phyloP scores from a whole-genome alignment of 164 flowering plant species.

The Tetracentron sinense region DNA sequence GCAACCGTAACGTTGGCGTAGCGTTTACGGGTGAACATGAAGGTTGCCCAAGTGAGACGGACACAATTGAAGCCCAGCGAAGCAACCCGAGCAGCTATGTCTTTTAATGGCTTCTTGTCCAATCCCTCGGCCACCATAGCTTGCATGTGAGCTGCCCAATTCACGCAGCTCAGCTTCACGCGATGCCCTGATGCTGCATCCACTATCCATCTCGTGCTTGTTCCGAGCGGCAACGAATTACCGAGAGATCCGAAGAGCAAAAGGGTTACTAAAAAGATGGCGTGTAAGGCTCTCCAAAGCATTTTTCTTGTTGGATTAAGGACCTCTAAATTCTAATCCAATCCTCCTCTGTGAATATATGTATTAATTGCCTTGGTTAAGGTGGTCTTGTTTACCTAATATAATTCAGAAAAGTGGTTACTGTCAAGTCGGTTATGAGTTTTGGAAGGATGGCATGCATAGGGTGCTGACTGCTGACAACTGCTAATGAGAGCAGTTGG shows the following conservation, averaged over 20 bases:
- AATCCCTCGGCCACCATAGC: constrained; percentile 48
- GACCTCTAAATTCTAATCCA: no score
- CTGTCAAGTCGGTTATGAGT: no score
- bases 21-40: constrained; percentile 30
- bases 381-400: no score
- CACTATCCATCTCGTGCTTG: constrained; percentile 42
- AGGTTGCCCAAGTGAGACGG: constrained; percentile 47
- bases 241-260: constrained; percentile 10
- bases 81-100: constrained; percentile 21
- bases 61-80: constrained; percentile 48
- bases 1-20: constrained; percentile 20
- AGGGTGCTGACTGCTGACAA: no score
- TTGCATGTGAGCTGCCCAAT: constrained; percentile 47
- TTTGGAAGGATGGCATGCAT: no score
- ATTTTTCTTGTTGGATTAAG: not conserved
- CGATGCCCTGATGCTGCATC: constrained; percentile 31
- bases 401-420: no score
- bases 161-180: constrained; percentile 46
- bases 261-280: not conserved
- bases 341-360: no score
- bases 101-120: constrained; percentile 32
- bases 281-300: not conserved
- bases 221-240: constrained; percentile 37
- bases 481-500: no score
- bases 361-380: no score